Base-by-base conservation (phyloP, 176 grass and related monocot genomes). In the Urochloa ruziziensis region DNA sequence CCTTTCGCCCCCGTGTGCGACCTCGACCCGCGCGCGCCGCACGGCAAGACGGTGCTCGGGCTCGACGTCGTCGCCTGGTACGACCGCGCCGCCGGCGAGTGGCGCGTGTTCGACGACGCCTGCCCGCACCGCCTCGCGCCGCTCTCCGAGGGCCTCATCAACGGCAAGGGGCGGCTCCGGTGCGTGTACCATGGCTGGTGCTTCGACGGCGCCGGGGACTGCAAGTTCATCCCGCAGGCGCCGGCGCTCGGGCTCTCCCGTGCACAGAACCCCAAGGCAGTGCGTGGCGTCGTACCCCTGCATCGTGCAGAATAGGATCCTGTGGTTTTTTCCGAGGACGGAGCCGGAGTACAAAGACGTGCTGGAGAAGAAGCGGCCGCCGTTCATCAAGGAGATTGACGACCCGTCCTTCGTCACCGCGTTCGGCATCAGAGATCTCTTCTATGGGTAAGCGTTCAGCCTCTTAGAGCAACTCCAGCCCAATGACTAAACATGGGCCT, bases 151-250 rank as follows among this genome's bases (percentile, higher is more conserved):
- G 95, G 90, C 15, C 95, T 88, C 68, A 44, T 97, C 69, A 90
- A 97, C 60, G 90, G 58, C 52, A 77, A 75, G 85, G 95, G 92
- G 35, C 90, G 90, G 21, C 90, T 97, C 40, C 95, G 93, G 88
- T 97, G 92, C 73, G 95, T 90, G 13, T 97, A 97, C 81, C 95
- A 97, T 46, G 95, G 95, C 53, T 97, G 95, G 95, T 97, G 95
- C 90, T 94, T 94, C 89, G 95, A 94, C 87, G 95, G 92, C 75
- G 30, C 35, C 17, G 95, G 95, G 21, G 34, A 60, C 68, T 97
- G 95, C 79, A 77, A 94, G 75, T 91, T 88, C 88, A 97, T 94
- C 49, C 95, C 95, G 1, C 95, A 97, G 84, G 95, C 88, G 10
- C 95, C 95, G 0, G 46, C 90, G 0, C 79, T 90, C 68, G 95